Conservation (phyloP, 176 grass and related monocot genomes). For the Eragrostis nindensis region DNA sequence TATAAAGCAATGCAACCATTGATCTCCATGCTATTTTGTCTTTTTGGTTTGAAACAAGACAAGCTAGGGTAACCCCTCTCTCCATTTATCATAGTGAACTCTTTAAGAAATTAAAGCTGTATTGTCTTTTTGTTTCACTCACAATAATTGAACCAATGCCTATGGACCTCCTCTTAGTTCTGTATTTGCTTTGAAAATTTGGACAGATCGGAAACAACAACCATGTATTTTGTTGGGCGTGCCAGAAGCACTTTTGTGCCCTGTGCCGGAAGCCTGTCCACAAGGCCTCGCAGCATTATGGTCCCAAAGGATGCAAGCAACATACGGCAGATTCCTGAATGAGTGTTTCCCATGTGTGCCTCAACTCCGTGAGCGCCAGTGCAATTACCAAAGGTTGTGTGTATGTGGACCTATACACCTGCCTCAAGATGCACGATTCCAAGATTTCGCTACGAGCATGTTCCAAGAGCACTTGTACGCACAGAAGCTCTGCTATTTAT, state of each 20-base stretch:
- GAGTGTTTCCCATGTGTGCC: constrained; percentile 8
- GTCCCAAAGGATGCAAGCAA: constrained; percentile 80
- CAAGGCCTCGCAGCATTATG: constrained; percentile 63
- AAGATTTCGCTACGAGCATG: constrained; percentile 3
- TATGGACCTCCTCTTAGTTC: constrained; percentile 5
- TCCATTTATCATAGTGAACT: constrained; percentile 4
- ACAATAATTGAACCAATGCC: not conserved
- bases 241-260: constrained; percentile 76
- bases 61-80: not conserved
- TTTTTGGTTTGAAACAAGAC: constrained; percentile 14
- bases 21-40: constrained; percentile 3
- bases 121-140: not conserved
- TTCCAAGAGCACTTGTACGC: not conserved
- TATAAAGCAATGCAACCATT: not conserved
- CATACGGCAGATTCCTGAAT: constrained; percentile 61
- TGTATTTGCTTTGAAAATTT: constrained; percentile 36
- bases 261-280: constrained; percentile 62
- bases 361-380: not conserved
- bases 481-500: not conserved
- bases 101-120: not conserved
- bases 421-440: not conserved
- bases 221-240: constrained; percentile 77
- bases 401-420: not conserved
- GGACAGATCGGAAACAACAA: constrained; percentile 77
- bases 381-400: constrained; percentile 13